phyloP scores from a whole-genome alignment of 2,329 filamentous ascomycete genomes.

The Blastomyces gilchristii region DNA sequence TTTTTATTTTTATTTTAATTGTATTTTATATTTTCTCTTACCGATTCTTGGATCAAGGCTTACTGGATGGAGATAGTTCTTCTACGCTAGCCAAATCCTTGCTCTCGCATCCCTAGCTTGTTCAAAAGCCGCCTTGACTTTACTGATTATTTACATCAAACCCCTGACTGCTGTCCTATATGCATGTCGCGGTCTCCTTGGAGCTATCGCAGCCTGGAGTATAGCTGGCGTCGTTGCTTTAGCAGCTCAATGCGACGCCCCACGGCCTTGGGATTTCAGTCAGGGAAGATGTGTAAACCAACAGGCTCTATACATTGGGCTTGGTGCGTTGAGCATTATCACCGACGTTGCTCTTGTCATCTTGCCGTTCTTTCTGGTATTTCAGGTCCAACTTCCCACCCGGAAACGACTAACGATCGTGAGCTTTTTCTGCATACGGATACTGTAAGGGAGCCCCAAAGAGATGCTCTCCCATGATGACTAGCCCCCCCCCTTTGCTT shows the following conservation, averaged over 20 bases:
- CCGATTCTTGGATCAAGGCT: conserved; percentile 5
- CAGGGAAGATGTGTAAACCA: conserved; percentile 18
- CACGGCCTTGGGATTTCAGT: conserved; percentile 17
- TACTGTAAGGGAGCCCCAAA: conserved; percentile 15
- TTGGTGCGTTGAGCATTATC: conserved; percentile 17
- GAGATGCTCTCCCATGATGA: not conserved
- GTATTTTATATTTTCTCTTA: too few relatives aligned
- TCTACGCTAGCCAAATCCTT: conserved; percentile 20
- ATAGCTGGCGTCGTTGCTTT: conserved; percentile 16
- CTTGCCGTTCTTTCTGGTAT: conserved; percentile 19
- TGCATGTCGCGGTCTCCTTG: conserved; percentile 16
- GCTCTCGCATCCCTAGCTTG: conserved; percentile 14
- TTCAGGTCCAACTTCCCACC: conserved; percentile 15
- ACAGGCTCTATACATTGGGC: conserved; percentile 16
- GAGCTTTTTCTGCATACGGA: conserved; percentile 17
- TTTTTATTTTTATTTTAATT: not conserved
- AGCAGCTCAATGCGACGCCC: conserved; percentile 18
- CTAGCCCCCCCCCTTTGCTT: not conserved
- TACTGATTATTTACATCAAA: conserved; percentile 20
- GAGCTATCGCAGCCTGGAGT: conserved; percentile 14
- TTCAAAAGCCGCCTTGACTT: conserved; percentile 19
- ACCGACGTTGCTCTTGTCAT: conserved; percentile 18
- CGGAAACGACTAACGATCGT: conserved; percentile 17
- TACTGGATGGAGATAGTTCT: conserved; percentile 11
- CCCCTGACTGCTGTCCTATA: conserved; percentile 16